Evolutionary conservation across 2,329 filamentous ascomycete genomes (phyloP).

Genomic region (Fusarium domesticum): DNA sequence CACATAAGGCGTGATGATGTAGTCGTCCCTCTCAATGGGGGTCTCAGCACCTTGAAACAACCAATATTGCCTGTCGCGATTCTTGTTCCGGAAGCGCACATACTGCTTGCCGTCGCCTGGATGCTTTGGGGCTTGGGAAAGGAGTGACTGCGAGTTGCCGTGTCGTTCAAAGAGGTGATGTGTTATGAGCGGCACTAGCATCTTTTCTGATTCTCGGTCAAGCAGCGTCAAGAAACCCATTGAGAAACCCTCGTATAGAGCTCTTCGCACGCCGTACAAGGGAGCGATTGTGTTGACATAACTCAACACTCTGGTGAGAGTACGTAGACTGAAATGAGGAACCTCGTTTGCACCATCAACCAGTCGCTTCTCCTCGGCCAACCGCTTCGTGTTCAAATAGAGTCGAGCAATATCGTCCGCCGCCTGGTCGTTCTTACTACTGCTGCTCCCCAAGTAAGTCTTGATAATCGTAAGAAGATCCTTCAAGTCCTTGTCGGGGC

Average conservation of each 20-base stretch:
- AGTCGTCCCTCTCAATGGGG: slow-evolving; percentile 71
- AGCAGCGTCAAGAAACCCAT: slow-evolving; percentile 97
- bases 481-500: slow-evolving; percentile 81
- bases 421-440: slow-evolving; percentile 68
- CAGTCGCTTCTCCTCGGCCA: slow-evolving; percentile 77
- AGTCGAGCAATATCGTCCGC: slow-evolving; percentile 79
- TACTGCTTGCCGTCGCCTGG: slow-evolving; percentile 75
- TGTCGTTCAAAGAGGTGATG: slow-evolving; percentile 73
- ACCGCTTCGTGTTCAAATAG: slow-evolving; percentile 81
- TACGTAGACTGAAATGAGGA: slow-evolving; percentile 94
- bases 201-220: slow-evolving; percentile 73
- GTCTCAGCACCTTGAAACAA: slow-evolving; percentile 70
- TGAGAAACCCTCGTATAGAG: slow-evolving; percentile 90
- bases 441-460: slow-evolving; percentile 74
- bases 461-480: slow-evolving; percentile 86
- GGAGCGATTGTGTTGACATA: slow-evolving; percentile 85
- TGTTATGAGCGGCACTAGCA: slow-evolving; percentile 75
- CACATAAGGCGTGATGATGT: slow-evolving; percentile 95
- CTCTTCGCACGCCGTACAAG: slow-evolving; percentile 78
- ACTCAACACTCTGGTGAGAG: slow-evolving; percentile 81
- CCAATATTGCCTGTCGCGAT: slow-evolving; percentile 76
- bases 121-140: slow-evolving; percentile 73
- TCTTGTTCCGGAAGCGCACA: slow-evolving; percentile 70
- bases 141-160: slow-evolving; percentile 64
- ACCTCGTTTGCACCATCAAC: slow-evolving; percentile 95